Conservation (phyloP, 345 rosid species). For the Melaleuca alternifolia region DNA sequence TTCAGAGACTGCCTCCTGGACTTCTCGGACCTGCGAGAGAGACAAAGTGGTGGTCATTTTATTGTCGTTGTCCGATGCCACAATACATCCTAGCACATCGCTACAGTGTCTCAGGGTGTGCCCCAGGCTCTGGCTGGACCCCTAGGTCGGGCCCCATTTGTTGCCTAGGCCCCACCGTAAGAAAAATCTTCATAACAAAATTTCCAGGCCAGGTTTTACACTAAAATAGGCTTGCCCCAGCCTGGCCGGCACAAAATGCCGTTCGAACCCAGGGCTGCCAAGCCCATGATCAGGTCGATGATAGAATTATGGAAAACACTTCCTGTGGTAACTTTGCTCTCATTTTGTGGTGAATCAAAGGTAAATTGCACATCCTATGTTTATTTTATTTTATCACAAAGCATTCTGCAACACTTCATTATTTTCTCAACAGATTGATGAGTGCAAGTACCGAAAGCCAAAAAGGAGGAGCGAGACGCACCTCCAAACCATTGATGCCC, state of each 20-base stretch:
- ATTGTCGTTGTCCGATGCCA: not conserved
- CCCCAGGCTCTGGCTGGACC: not conserved
- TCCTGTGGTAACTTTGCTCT: not conserved
- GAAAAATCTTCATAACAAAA: not conserved
- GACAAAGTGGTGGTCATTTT: not conserved
- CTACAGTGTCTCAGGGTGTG: not conserved
- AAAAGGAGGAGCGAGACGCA: not conserved
- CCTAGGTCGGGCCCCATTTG: not conserved
- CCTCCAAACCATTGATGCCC: constrained; percentile 89
- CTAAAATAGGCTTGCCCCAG: not conserved
- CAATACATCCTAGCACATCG: not conserved
- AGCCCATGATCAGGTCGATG: not conserved
- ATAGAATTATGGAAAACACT: not conserved
- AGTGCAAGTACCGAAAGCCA: not conserved
- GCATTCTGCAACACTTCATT: not conserved
- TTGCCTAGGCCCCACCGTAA: not conserved
- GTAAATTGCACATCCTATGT: not conserved
- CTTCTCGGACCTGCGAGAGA: constrained; percentile 53
- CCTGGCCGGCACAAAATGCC: not conserved
- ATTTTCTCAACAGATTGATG: not conserved
- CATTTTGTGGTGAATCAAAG: not conserved
- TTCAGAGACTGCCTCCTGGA: constrained; percentile 68
- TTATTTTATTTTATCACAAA: not conserved
- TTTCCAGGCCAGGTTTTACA: not conserved
- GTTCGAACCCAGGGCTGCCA: not conserved